These are phyloP conservation scores for Primulina huaijiensis DNA, from an alignment of 257 asterid genomes.

Conservation along the genomic window DNA sequence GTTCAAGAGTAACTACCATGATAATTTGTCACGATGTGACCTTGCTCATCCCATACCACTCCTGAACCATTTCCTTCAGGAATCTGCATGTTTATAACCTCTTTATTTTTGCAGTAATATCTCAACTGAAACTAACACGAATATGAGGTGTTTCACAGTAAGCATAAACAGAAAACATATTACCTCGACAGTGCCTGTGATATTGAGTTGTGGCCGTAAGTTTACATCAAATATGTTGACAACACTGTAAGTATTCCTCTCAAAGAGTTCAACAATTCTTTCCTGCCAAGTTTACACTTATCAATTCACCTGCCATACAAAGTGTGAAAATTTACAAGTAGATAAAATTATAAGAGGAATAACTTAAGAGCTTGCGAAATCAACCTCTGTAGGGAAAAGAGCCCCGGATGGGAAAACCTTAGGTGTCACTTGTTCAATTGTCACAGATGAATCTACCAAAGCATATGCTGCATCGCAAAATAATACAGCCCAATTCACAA, in stretches of 20 bases:
- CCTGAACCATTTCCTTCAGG: slow-evolving; percentile 99
- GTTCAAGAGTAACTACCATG: slow-evolving; percentile 54
- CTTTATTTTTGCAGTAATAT: neutral
- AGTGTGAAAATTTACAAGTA: slow-evolving; percentile 27
- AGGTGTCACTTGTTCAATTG: slow-evolving; percentile 87
- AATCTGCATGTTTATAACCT: slow-evolving; percentile 43
- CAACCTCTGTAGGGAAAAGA: slow-evolving; percentile 88
- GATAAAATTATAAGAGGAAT: neutral
- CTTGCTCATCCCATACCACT: slow-evolving; percentile 89
- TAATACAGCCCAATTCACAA: slow-evolving; percentile 10
- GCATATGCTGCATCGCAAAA: slow-evolving; percentile 60
- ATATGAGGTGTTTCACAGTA: neutral
- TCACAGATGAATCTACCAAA: slow-evolving; percentile 82
- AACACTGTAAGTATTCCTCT: slow-evolving; percentile 86
- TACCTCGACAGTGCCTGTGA: slow-evolving; percentile 91
- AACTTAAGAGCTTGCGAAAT: neutral
- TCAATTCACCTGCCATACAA: slow-evolving; percentile 47
- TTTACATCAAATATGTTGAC: slow-evolving; percentile 97
- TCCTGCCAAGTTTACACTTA: slow-evolving; percentile 66
- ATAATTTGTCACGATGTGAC: slow-evolving; percentile 92
- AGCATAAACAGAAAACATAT: neutral
- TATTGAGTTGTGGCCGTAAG: slow-evolving; percentile 79
- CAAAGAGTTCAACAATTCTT: slow-evolving; percentile 82
- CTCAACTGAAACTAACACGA: neutral
- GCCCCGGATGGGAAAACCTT: slow-evolving; percentile 54